Base-by-base conservation (phyloP, 140 eudicot genomes). In the Oenanthe javanica region DNA sequence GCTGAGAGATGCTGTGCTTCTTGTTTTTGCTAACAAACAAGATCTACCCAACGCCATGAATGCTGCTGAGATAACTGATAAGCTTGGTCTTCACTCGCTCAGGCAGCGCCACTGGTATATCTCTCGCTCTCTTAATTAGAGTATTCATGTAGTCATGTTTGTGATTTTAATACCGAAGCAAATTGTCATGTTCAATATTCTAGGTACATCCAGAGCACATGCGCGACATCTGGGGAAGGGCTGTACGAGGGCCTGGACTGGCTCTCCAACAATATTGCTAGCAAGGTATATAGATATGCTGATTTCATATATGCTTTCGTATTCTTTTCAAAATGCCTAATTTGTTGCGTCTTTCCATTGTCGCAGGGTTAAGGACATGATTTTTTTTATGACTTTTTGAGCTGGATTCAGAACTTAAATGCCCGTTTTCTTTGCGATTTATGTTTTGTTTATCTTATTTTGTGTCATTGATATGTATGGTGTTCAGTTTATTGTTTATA, bases 11-110 rank as follows among this genome's bases (percentile, higher is more conserved):
- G 80, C 80, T 9, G 80, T 77, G 36, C 49, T 77, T 15, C 80
- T 77, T 51, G 80, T 77, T 2, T 77, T 77, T 77, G 80, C 80
- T 15, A 77, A 77, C 80, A 77, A 77, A 77, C 80, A 77, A 77
- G 80, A 77, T 77, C 80, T 77, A 31, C 80, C 80, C 40, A 77
- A 77, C 36, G 80, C 80, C 69, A 77, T 77, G 80, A 77, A 77
- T 52, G 80, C 80, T 38, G 80, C 80, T 16, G 80, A 77, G 80
- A 77, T 77, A 31, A 77, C 80, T 9, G 80, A 77, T 16, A 77
- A 77, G 80, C 70, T 77, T 12, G 80, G 80, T 52, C 80, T 77
- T 77, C 80, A 77, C 48, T 77, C 80, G 6, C 80, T 77, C 57
- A 54, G 80, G 67, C 80, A 77, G 59, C 80, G 80, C 79, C 79